Percentiles rank a stretch among this genome's conserved stretches.
phyloP scores from a whole-genome alignment of 139 green algal species.

The Tetradesmus lagerheimii region DNA sequence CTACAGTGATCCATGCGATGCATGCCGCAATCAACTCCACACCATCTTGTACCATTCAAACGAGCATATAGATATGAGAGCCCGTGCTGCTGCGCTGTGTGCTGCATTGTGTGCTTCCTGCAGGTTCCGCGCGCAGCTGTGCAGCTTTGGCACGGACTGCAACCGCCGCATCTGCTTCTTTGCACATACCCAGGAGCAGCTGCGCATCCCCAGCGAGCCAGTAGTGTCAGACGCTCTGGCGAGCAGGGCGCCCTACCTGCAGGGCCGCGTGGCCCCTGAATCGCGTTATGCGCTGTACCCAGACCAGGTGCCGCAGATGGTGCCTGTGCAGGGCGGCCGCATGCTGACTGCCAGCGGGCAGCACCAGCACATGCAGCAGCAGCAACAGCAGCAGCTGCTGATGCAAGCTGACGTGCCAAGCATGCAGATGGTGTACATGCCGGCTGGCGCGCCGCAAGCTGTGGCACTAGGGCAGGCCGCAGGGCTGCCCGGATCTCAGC shows the following conservation, averaged over 20 bases:
- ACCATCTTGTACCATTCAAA: background rate
- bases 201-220: constrained; percentile 62
- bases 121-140: constrained; percentile 85
- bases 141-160: constrained; percentile 78
- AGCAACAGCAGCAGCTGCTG: constrained; percentile 6
- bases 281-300: constrained; percentile 32
- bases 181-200: constrained; percentile 87
- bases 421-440: constrained; percentile 41
- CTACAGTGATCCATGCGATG: background rate
- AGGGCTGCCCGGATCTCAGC: background rate
- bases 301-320: constrained; percentile 13
- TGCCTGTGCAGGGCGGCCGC: constrained; percentile 5
- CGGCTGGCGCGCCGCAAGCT: background rate
- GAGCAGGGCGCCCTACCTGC: constrained; percentile 28
- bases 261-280: constrained; percentile 21
- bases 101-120: constrained; percentile 15
- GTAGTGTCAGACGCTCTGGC: constrained; percentile 23
- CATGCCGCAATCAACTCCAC: background rate
- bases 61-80: background rate
- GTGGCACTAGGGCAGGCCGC: background rate
- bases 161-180: constrained; percentile 92
- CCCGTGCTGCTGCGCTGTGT: background rate
- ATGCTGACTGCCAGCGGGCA: background rate
- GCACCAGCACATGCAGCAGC: constrained; percentile 16
- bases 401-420: background rate